Percentiles rank a stretch among this genome's conserved stretches.
Evolutionary conservation across 2,329 filamentous ascomycete species (phyloP).

Genomic region (Diaporthe eres): DNA sequence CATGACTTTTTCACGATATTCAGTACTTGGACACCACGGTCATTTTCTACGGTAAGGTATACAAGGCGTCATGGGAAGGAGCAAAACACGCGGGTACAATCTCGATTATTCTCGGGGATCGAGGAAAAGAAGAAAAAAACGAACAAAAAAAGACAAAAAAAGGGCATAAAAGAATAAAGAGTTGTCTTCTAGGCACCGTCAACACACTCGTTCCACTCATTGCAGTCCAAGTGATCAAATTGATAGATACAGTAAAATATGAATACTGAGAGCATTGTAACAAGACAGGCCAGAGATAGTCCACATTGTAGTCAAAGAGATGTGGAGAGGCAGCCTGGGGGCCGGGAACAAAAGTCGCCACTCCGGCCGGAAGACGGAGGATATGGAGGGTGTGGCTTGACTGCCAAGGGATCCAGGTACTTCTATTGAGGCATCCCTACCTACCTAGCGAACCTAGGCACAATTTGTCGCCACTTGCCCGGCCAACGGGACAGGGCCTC

Average conservation of each 20-base stretch:
- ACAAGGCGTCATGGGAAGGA: not conserved
- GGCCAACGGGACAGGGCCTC: constrained; percentile 20
- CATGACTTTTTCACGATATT: constrained; percentile 18
- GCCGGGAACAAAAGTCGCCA: not conserved
- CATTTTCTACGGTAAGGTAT: constrained; percentile 6
- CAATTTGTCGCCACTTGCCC: constrained; percentile 22
- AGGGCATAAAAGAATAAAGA: constrained; percentile 36
- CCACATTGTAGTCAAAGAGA: not conserved
- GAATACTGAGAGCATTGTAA: not conserved
- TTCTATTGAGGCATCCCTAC: not conserved
- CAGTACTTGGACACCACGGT: not conserved
- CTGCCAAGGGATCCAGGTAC: not conserved
- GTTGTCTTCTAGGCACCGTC: constrained; percentile 24
- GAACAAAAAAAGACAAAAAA: not conserved
- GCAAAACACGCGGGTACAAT: not conserved
- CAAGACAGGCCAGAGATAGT: not conserved
- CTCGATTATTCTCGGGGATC: not conserved
- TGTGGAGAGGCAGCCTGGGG: constrained; percentile 18
- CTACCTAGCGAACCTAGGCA: not conserved
- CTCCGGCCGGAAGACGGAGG: not conserved
- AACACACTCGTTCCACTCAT: not conserved
- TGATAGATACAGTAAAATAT: not conserved
- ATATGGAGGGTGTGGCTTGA: not conserved
- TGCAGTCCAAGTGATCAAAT: not conserved
- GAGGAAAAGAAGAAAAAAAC: constrained; percentile 22